phyloP scores from a whole-genome alignment of 805 yeast genomes.

The Maudiozyma serrabonitensis region DNA sequence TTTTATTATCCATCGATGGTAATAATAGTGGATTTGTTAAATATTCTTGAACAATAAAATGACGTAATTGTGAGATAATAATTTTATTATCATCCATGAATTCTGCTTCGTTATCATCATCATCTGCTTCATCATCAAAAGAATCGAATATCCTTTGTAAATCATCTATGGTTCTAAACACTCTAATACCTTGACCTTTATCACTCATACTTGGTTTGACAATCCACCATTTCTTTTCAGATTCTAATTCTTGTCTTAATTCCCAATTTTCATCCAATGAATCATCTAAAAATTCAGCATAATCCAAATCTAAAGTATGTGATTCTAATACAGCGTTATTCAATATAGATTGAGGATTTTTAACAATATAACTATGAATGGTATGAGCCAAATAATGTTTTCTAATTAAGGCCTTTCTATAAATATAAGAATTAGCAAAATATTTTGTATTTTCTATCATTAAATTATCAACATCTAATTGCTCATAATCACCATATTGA shows the following conservation, averaged over 20 bases:
- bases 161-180: slow-evolving; percentile 70
- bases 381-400: slow-evolving; percentile 86
- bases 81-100: slow-evolving; percentile 45
- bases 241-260: slow-evolving; percentile 64
- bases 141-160: slow-evolving; percentile 76
- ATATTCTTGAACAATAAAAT: slow-evolving; percentile 80
- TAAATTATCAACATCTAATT: slow-evolving; percentile 60
- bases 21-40: slow-evolving; percentile 58
- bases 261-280: slow-evolving; percentile 89
- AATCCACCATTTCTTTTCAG: slow-evolving; percentile 56
- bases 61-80: slow-evolving; percentile 78
- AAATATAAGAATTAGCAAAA: slow-evolving; percentile 69
- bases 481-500: slow-evolving; percentile 88
- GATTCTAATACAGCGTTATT: slow-evolving; percentile 59
- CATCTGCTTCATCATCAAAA: slow-evolving; percentile 62
- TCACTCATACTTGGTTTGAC: slow-evolving; percentile 96
- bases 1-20: slow-evolving; percentile 48
- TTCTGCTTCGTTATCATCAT: slow-evolving; percentile 24
- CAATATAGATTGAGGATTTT: slow-evolving; percentile 61
- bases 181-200: slow-evolving; percentile 88
- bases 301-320: slow-evolving; percentile 77
- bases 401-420: slow-evolving; percentile 82
- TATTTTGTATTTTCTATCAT: slow-evolving; percentile 36
- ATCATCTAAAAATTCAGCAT: slow-evolving; percentile 93
- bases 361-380: slow-evolving; percentile 61